A percentile compares a stretch with the other conserved stretches of the same genome.
These are phyloP conservation scores for Tinospora cordifolia DNA, from an alignment of 164 flowering plant species.

Conservation along the genomic window DNA sequence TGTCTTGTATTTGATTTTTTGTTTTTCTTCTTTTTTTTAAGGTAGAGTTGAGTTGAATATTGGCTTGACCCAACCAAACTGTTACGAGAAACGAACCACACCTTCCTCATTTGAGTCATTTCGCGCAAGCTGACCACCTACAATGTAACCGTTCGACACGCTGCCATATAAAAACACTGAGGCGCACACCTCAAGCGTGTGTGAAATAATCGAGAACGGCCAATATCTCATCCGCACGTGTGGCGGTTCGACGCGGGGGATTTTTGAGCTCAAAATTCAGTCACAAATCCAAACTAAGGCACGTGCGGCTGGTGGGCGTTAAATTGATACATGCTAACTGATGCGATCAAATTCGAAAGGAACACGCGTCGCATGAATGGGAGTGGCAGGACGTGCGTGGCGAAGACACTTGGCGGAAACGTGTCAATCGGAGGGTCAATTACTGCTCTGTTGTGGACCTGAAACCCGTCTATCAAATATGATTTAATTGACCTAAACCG, in stretches of 20 bases:
- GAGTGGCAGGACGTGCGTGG: neutral
- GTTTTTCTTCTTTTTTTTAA: too few species aligned
- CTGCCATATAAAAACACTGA: too few species aligned
- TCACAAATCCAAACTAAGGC: neutral
- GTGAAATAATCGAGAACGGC: neutral
- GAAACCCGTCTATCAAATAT: neutral
- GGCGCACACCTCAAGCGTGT: neutral
- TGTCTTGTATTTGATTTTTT: too few species aligned
- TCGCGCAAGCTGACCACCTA: too few species aligned
- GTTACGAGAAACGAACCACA: too few species aligned
- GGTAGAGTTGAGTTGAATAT: too few species aligned
- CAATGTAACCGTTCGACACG: too few species aligned
- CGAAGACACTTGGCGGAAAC: constrained; percentile 3
- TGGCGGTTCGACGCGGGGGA: too few species aligned
- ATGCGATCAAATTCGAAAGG: neutral
- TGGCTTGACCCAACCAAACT: too few species aligned
- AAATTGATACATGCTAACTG: neutral
- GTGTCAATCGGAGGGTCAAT: neutral
- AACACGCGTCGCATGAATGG: neutral
- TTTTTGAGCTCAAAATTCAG: neutral
- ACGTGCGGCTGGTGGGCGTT: neutral
- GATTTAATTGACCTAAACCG: neutral
- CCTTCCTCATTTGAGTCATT: too few species aligned
- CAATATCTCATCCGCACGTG: neutral
- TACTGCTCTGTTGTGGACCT: neutral